These are phyloP conservation scores for Phaeosphaeria sp. DNA, from an alignment of 2,329 filamentous ascomycete species.

Conservation along the genomic window DNA sequence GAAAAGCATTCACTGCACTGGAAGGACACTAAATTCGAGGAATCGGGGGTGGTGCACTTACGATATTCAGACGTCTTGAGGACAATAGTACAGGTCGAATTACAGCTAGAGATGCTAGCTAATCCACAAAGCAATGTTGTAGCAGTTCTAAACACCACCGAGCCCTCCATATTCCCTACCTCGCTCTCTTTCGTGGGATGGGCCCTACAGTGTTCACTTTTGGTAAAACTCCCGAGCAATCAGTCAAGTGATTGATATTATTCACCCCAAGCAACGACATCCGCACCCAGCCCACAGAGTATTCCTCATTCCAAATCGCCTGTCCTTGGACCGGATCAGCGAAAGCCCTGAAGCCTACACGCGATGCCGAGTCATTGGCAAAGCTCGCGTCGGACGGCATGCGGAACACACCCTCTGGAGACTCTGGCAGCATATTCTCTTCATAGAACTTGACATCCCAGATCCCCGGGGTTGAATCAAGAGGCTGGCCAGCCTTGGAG, in stretches of 20 bases:
- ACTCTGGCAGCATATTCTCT: constrained; percentile 21
- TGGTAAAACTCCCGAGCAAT: constrained; percentile 59
- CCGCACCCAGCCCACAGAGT: constrained; percentile 58
- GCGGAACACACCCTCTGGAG: constrained; percentile 37
- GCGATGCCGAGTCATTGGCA: constrained; percentile 26
- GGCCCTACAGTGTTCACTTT: too few relatives aligned
- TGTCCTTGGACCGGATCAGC: constrained; percentile 14
- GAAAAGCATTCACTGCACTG: too few relatives aligned
- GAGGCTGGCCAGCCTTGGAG: constrained; percentile 43
- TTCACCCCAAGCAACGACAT: constrained; percentile 60
- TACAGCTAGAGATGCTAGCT: too few relatives aligned
- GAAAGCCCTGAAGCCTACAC: constrained; percentile 26
- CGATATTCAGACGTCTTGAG: too few relatives aligned
- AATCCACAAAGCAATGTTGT: too few relatives aligned
- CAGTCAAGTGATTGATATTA: constrained; percentile 59
- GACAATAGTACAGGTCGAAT: too few relatives aligned
- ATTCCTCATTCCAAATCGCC: constrained; percentile 48
- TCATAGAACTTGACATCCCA: constrained; percentile 36
- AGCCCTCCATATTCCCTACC: too few relatives aligned
- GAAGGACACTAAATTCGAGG: too few relatives aligned
- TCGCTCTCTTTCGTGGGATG: too few relatives aligned
- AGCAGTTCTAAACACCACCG: too few relatives aligned
- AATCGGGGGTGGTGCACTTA: too few relatives aligned
- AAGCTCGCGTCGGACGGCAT: constrained; percentile 39
- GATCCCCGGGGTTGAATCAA: constrained; percentile 55